A percentile compares a stretch with the other conserved stretches of the same genome.
Evolutionary conservation across 2,329 filamentous ascomycete genomes (phyloP).

Genomic region (Coniochaeta ligniaria): DNA sequence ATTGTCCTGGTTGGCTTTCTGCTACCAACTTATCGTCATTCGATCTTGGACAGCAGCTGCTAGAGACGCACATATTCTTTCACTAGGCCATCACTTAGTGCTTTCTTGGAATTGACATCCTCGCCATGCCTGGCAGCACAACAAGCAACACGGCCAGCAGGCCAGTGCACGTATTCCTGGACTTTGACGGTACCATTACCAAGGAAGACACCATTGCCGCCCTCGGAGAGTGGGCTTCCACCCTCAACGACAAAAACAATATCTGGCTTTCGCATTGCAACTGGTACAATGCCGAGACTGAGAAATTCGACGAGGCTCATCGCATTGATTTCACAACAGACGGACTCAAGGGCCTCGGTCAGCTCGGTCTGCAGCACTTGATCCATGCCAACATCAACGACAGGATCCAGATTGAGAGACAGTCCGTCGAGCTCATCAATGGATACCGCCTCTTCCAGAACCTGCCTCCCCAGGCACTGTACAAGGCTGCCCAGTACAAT

Average conservation of each 20-base stretch:
- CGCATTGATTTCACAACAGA: not conserved
- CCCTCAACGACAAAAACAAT: not conserved
- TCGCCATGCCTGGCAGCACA: not conserved
- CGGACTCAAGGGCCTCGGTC: not conserved
- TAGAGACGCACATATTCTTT: not conserved
- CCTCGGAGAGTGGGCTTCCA: slow-evolving; percentile 32
- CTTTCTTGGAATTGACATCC: not conserved
- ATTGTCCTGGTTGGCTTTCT: no score
- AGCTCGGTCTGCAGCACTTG: not conserved
- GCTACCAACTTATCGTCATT: no score
- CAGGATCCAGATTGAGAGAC: not conserved
- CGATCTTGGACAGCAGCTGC: not conserved
- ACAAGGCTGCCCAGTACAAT: not conserved
- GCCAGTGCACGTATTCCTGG: slow-evolving; percentile 34
- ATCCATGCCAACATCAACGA: not conserved
- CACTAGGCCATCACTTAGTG: not conserved
- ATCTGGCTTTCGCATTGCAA: not conserved
- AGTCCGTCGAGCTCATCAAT: not conserved
- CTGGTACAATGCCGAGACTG: not conserved
- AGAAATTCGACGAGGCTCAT: not conserved
- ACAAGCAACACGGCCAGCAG: not conserved
- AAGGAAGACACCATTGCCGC: slow-evolving; percentile 42
- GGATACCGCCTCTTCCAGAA: not conserved
- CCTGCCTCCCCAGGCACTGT: not conserved
- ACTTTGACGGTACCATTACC: slow-evolving; percentile 56